Evolutionary conservation across 202 grass and related monocot genomes (phyloP), one percentile per base, ranked within the genome.

Genomic region (Cymbopogon flexuosus): DNA sequence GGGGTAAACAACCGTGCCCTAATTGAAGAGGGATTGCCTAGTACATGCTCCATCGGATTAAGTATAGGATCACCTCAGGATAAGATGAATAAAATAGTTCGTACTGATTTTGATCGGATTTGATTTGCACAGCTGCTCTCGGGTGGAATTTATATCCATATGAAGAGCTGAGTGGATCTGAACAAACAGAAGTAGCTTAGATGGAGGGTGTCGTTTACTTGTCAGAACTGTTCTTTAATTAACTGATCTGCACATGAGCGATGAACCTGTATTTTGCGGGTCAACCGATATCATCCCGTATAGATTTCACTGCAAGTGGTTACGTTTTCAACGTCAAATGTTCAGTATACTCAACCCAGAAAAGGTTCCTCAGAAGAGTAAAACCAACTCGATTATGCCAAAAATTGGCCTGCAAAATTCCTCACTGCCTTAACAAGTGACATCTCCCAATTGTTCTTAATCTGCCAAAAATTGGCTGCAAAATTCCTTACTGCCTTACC

Each of bases 101-200:
- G 23, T 29, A 81, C 6, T 75, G 49, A 7, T 19, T 14, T 46
- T n/a, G 39, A 70, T 67, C 58, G 8, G 77, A 66, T 65, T 74
- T 36, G n/a, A 54, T 27, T 34, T 52, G 62, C 36, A 68, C 69
- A 63, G 36, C 8, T 46, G 12, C 21, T 47, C 62, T 68, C 37
- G 45, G 78, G 73, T 72, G 12, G 11, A 57, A 76, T 77, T 18
- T 5, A 52, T 85, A 14, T 45, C 42, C 10, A 43, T 43, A 66
- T 72, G 60, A 63, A 76, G 51, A 81, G 47, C 45, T 24, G 24
- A 71, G 23, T 73, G 49, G 78, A 82, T 82, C 65, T 72, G 36
- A 51, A 42, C 81, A 46, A 41, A 80, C 54, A 14, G 42, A 68
- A 58, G 3, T n/a, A 39, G 24, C n/a, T 69, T 43, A 51, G 8